Conservation (phyloP, 306 rosid species). For the Rubus idaeus region DNA sequence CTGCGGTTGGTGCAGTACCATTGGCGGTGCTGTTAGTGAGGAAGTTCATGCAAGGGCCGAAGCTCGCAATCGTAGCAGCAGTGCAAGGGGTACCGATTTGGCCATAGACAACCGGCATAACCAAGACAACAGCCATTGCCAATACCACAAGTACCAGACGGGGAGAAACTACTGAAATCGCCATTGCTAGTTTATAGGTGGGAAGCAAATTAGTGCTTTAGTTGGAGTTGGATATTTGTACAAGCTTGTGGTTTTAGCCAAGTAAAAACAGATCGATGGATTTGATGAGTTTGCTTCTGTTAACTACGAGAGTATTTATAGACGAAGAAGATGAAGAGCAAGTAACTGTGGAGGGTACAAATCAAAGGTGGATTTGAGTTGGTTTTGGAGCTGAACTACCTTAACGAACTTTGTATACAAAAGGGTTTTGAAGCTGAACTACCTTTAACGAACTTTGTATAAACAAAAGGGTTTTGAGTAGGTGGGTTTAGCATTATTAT, state of each 20-base stretch:
- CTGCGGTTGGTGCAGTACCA: conserved; percentile 56
- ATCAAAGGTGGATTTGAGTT: conserved; percentile 33
- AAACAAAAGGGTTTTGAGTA: conserved; percentile 24
- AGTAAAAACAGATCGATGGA: neutral
- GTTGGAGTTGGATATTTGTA: neutral
- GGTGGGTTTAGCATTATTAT: conserved; percentile 35
- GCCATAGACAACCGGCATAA: conserved; percentile 32
- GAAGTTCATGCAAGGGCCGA: conserved; percentile 62
- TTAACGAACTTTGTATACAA: conserved; percentile 35
- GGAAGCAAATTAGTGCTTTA: neutral
- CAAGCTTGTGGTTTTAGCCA: conserved; percentile 9
- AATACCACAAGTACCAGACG: conserved; percentile 25
- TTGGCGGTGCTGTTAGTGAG: conserved; percentile 57
- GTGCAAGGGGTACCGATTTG: conserved; percentile 66
- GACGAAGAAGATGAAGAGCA: conserved; percentile 11
- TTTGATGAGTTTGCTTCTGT: conserved; percentile 24
- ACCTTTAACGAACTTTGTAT: conserved; percentile 46
- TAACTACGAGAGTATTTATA: conserved; percentile 47
- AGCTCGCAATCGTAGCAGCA: conserved; percentile 38
- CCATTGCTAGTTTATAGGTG: conserved; percentile 27
- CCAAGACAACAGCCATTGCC: conserved; percentile 30
- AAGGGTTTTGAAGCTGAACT: conserved; percentile 55
- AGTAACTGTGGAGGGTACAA: conserved; percentile 18
- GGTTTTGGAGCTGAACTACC: conserved; percentile 84
- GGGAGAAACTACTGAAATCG: conserved; percentile 7